Percentiles rank a stretch among this genome's conserved stretches.
phyloP scores from a whole-genome alignment of 495 filamentous ascomycete species.

The Tuber brumale region DNA sequence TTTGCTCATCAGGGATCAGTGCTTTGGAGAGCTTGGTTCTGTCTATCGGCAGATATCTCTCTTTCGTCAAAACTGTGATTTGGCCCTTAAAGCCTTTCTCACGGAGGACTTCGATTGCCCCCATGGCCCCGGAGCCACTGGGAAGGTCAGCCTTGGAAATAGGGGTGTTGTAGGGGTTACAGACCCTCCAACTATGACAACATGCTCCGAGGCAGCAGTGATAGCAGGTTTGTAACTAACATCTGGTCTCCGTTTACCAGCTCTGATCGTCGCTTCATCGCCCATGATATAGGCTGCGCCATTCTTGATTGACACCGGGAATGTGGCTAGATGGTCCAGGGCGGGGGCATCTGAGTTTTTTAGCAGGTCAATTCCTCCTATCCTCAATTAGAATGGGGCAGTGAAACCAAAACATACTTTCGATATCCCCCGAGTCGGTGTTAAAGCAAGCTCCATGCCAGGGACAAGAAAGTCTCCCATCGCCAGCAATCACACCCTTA shows the following conservation, averaged over 20 bases:
- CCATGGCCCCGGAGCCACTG: slow-evolving; percentile 73
- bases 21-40: slow-evolving; percentile 94
- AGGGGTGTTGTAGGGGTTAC: slow-evolving; percentile 25
- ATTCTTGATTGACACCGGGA: slow-evolving; percentile 69
- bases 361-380: slow-evolving; percentile 30
- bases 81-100: slow-evolving; percentile 70
- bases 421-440: slow-evolving; percentile 79
- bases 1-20: slow-evolving; percentile 70
- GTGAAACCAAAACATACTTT: slow-evolving; percentile 43
- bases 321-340: slow-evolving; percentile 71
- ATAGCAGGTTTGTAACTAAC: slow-evolving; percentile 56
- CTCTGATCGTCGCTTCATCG: slow-evolving; percentile 72
- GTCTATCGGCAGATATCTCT: slow-evolving; percentile 81
- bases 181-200: slow-evolving; percentile 80
- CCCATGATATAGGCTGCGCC: slow-evolving; percentile 78
- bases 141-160: not conserved
- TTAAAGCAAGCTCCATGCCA: slow-evolving; percentile 85
- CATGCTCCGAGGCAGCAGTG: slow-evolving; percentile 57
- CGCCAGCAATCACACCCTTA: slow-evolving; percentile 70
- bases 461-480: slow-evolving; percentile 81
- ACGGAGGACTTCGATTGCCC: slow-evolving; percentile 71
- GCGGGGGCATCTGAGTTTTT: slow-evolving; percentile 61
- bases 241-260: slow-evolving; percentile 62
- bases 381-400: not conserved
- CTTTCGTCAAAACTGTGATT: slow-evolving; percentile 77